phyloP scores from a whole-genome alignment of 1,139 yeast species.

The Blastobotrys illinoisensis region DNA sequence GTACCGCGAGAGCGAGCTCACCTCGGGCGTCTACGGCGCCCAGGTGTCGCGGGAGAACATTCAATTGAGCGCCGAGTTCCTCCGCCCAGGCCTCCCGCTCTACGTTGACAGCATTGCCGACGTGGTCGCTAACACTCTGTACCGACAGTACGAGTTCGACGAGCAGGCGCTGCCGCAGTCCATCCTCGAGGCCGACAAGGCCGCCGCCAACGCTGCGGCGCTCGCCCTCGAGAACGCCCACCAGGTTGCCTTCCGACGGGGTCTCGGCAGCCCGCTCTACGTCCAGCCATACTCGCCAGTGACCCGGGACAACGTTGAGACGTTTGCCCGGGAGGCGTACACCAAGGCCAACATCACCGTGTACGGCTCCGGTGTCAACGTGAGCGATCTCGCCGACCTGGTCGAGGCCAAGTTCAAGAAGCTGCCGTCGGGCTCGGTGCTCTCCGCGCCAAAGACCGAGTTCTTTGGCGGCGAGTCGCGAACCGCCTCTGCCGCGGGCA shows the following conservation, averaged over 20 bases:
- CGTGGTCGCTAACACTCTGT: conserved; percentile 65
- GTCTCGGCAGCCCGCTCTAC: conserved; percentile 79
- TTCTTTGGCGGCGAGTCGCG: conserved; percentile 68
- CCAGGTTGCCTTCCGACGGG: conserved; percentile 77
- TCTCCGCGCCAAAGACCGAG: conserved; percentile 41
- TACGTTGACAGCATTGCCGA: conserved; percentile 83
- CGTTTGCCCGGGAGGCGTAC: conserved; percentile 64
- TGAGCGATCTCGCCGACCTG: conserved; percentile 63
- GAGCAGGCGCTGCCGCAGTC: conserved; percentile 85
- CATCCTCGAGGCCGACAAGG: conserved; percentile 42
- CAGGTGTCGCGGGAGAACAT: conserved; percentile 78
- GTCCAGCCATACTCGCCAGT: conserved; percentile 60
- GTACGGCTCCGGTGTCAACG: conserved; percentile 68
- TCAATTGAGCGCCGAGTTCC: conserved; percentile 72
- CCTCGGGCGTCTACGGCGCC: conserved; percentile 77
- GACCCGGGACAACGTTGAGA: conserved; percentile 59
- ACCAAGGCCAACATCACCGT: conserved; percentile 66
- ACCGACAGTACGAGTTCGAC: conserved; percentile 65
- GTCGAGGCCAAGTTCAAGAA: conserved; percentile 64
- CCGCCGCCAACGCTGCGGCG: conserved; percentile 48
- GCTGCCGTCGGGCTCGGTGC: conserved; percentile 54
- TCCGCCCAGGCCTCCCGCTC: conserved; percentile 86
- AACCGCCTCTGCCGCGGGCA: conserved; percentile 58
- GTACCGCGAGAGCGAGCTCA: conserved; percentile 89
- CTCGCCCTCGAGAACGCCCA: conserved; percentile 76